Evolutionary conservation across 164 flowering plant genomes (phyloP).

Genomic region (Pachysandra terminalis): DNA sequence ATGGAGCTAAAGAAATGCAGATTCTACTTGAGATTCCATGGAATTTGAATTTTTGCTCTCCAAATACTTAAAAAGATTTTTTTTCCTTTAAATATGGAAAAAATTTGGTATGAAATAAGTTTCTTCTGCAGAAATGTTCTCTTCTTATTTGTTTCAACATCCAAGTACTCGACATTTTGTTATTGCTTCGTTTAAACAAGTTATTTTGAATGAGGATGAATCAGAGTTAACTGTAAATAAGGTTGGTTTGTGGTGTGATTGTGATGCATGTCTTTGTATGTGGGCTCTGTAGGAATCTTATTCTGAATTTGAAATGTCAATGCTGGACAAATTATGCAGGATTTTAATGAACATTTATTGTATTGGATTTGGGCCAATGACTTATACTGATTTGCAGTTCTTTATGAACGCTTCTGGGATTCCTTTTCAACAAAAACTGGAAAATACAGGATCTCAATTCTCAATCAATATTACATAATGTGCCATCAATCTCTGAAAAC

Average conservation of each 20-base stretch:
- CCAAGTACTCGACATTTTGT: neutral
- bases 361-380: neutral
- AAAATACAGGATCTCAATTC: too few relatives aligned
- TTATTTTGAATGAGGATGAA: neutral
- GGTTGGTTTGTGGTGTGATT: neutral
- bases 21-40: neutral
- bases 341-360: neutral
- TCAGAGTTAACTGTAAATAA: neutral
- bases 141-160: neutral
- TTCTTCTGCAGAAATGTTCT: too few relatives aligned
- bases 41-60: neutral
- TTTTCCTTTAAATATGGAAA: too few relatives aligned
- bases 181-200: neutral
- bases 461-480: neutral
- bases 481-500: neutral
- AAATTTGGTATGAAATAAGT: too few relatives aligned
- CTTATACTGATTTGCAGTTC: neutral
- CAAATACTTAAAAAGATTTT: neutral
- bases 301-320: neutral
- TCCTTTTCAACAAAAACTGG: too few relatives aligned
- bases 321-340: neutral
- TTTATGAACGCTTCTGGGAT: too few relatives aligned
- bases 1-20: neutral
- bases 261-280: neutral
- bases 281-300: neutral